Base-by-base conservation (phyloP, 352 stramenopile species). In the Phytopythium aichiense region DNA sequence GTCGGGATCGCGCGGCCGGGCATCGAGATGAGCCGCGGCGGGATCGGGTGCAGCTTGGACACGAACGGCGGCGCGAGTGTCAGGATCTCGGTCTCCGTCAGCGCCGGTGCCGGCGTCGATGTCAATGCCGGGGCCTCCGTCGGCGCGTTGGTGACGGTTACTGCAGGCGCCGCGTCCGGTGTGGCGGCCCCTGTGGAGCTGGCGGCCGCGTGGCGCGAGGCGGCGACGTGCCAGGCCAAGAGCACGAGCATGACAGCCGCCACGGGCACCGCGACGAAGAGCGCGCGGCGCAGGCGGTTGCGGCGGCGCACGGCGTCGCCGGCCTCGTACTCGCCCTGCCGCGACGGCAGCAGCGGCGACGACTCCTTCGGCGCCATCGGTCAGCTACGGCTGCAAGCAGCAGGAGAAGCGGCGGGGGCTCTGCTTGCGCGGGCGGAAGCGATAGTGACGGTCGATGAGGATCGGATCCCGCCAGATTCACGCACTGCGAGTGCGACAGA, bases 1-100 rank as follows among this genome's bases (percentile, higher is more conserved):
- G 91, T 97, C 15, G 91, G 91, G 50, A 92, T 73, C 43, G 84
- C 73, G 23, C 67, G 61, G 13, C 63, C 70, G 65, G 30, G 51
- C 51, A 57, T 22, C 28, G 79, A 73, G 42, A 89, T 71, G 48
- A 87, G 66, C 49, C 87, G 84, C 33, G 84, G 84, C 13, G 79
- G 66, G n/a, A 91, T 67, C 20, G 79, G 71, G 61, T 91, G 82
- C 28, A 76, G 60, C 42, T 77, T 76, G 56, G 77, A 62, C 13
- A 68, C 56, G 52, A 89, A 92, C 3, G 77, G 84, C 43, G 84
- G 81, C 16, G 71, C 63, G 62, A 92, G 76, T 13, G 64, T 73
- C 48, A 92, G 61, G 54, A 92, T 70, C 56, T 86, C 69, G 2
- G 51, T 61, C 54, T 88, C 72, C 18, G 64, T 75, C 56, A 72